Percentiles rank a stretch among this genome's conserved stretches.
Conservation (phyloP, 2,329 filamentous ascomycete species). For the Cladosporium sp. region DNA sequence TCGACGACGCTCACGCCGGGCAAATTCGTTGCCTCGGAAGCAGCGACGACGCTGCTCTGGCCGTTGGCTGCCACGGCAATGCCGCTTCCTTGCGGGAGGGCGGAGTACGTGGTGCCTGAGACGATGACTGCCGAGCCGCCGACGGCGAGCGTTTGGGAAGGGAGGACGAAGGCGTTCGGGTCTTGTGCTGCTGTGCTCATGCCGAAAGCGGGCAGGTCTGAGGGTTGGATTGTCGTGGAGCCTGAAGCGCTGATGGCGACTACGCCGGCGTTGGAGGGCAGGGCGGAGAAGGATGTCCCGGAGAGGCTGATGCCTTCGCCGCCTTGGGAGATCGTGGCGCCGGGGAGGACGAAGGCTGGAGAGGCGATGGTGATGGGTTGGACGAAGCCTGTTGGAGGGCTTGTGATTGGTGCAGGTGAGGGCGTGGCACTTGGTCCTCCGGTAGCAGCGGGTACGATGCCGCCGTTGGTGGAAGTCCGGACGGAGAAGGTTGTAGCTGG, state of each 20-base stretch:
- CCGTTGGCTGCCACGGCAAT: neutral
- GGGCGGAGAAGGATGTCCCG: constrained; percentile 7
- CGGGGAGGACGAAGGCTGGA: neutral
- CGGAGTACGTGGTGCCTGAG: constrained; percentile 3
- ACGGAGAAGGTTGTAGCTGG: no score
- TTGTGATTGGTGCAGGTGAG: neutral
- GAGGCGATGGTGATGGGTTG: neutral
- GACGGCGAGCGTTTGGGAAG: neutral
- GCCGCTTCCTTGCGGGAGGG: neutral
- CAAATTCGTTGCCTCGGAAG: neutral
- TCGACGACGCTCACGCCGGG: neutral
- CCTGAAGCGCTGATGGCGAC: neutral
- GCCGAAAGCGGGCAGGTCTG: neutral
- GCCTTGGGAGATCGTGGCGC: constrained; percentile 1
- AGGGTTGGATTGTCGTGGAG: neutral
- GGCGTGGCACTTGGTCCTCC: neutral
- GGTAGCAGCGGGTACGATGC: neutral
- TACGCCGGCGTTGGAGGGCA: constrained; percentile 6
- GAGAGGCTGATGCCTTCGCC: neutral
- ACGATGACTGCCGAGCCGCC: neutral
- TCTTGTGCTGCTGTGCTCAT: neutral
- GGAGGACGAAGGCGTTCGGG: neutral
- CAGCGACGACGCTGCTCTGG: neutral
- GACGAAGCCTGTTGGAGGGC: neutral
- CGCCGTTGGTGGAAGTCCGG: no score